Conservation (phyloP, 2,329 filamentous ascomycete genomes). For the Fusarium continuum region DNA sequence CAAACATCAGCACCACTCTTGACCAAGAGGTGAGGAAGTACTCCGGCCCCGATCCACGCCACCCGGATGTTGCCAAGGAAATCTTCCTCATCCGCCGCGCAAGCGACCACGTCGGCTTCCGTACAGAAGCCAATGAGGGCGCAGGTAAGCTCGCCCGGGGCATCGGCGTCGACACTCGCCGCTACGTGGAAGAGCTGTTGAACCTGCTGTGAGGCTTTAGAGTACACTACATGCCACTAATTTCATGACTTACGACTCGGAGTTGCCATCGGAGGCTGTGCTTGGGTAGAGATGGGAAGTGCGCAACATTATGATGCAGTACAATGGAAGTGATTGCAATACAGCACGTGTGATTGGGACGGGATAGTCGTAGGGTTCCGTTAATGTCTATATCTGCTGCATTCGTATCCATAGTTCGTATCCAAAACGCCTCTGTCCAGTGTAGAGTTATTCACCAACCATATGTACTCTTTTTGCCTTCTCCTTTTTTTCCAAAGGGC, state of each 20-base stretch:
- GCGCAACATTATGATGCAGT: neutral
- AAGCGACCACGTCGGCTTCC: slow-evolving; percentile 61
- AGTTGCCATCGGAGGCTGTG: slow-evolving; percentile 2
- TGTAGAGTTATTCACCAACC: neutral
- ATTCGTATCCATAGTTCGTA: slow-evolving; percentile 23
- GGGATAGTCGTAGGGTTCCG: slow-evolving; percentile 2
- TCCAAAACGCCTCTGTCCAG: slow-evolving; percentile 4
- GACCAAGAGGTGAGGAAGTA: slow-evolving; percentile 23
- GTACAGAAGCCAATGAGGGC: slow-evolving; percentile 58
- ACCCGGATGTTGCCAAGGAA: slow-evolving; percentile 58
- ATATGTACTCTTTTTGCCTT: neutral
- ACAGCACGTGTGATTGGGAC: neutral
- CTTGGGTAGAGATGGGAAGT: neutral
- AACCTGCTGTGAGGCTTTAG: slow-evolving; percentile 56
- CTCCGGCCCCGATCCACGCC: slow-evolving; percentile 13
- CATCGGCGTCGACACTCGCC: slow-evolving; percentile 79
- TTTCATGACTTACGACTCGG: slow-evolving; percentile 12
- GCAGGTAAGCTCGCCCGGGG: slow-evolving; percentile 72
- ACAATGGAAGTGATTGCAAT: neutral
- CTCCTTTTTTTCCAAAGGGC: neutral
- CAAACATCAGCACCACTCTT: neutral
- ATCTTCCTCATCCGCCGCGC: slow-evolving; percentile 69
- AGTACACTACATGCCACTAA: slow-evolving; percentile 6
- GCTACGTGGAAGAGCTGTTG: slow-evolving; percentile 77
- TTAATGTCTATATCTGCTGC: slow-evolving; percentile 12